phyloP scores from a whole-genome alignment of 768 basidiomycete species.

The Fistulinella prunicolor region DNA sequence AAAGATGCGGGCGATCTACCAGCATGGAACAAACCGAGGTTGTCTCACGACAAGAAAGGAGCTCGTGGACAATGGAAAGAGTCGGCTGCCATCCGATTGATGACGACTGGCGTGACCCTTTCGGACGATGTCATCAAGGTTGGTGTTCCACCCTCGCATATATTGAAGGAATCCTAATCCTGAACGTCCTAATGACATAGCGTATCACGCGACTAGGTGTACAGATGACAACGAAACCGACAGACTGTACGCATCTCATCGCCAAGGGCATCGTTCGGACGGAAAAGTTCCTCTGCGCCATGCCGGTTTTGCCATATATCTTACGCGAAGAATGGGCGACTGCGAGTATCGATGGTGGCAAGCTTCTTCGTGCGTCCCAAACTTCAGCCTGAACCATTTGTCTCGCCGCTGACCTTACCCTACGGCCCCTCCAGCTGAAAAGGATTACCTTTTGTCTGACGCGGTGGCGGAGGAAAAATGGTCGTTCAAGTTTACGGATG shows the following conservation, averaged over 20 bases:
- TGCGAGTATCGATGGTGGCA: constrained; percentile 52
- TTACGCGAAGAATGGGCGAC: constrained; percentile 68
- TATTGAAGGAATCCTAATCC: background rate
- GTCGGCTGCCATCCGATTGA: constrained; percentile 39
- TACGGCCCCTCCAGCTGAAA: constrained; percentile 53
- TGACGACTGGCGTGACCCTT: constrained; percentile 68
- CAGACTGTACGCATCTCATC: constrained; percentile 79
- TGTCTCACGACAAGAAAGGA: constrained; percentile 17
- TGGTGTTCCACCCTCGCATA: constrained; percentile 4
- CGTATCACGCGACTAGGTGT: constrained; percentile 62
- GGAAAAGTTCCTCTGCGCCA: constrained; percentile 82
- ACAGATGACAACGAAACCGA: constrained; percentile 54
- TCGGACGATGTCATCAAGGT: constrained; percentile 60
- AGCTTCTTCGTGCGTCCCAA: constrained; percentile 57
- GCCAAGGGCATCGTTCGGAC: constrained; percentile 70
- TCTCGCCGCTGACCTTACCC: background rate
- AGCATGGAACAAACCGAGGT: constrained; percentile 5
- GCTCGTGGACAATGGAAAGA: constrained; percentile 7
- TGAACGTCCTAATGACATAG: too few relatives aligned
- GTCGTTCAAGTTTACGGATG: constrained; percentile 58
- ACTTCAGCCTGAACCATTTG: background rate
- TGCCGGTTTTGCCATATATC: constrained; percentile 60
- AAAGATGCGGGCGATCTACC: constrained; percentile 1
- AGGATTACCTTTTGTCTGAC: constrained; percentile 59
- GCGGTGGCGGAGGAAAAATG: constrained; percentile 61